Base-by-base conservation (phyloP, 2,329 filamentous ascomycete genomes). In the Alternaria panax region DNA sequence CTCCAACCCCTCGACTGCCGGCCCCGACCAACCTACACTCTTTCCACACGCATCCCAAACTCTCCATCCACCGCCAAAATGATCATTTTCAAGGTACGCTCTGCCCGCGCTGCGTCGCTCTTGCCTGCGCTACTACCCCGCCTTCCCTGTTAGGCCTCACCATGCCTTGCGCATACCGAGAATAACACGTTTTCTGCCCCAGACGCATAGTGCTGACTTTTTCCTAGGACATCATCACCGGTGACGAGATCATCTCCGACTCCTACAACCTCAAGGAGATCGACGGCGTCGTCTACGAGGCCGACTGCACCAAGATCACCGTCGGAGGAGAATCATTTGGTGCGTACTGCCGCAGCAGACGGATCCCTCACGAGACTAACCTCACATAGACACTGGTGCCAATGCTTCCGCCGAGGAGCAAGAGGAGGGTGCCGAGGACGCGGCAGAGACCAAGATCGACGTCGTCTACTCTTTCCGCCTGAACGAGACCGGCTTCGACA, bases 201-300 rank as follows among this genome's bases (percentile, higher is more conserved):
- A 51, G 25, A n/a, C 27, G 25, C 27, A 14, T 34, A 38, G 24
- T 59, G 57, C 67, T 71, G 34, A 69, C 57, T 25, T 54, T 54
- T n/a, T 50, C 16, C 62, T 75, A 99, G 95, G 95, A 99, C 80
- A 83, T 95, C 74, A 80, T 97, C 82, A 91, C 88, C 81, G 92
- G 84, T 69, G 94, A 97, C 84, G 95, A 99, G 90, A 87, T 99
- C 81, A 89, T 98, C 88, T 96, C 95, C 77, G 94, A 98, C 84
- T 95, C 91, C 72, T 97, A 90, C 85, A 85, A 93, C 72, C 81
- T 96, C 78, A 92, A 92, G 84, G 85, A 90, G 80, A 79, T 94
- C 66, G 91, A 93, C 80, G 88, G 87, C 70, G 84, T 91, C 71
- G 88, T 91, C 74, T 98, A 91, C 84, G 94, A 98, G 85, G 90